Percentiles rank a stretch among this genome's conserved stretches.
Conservation (phyloP, 305 asterid species). For the Fraxinus xanthoxyloides region DNA sequence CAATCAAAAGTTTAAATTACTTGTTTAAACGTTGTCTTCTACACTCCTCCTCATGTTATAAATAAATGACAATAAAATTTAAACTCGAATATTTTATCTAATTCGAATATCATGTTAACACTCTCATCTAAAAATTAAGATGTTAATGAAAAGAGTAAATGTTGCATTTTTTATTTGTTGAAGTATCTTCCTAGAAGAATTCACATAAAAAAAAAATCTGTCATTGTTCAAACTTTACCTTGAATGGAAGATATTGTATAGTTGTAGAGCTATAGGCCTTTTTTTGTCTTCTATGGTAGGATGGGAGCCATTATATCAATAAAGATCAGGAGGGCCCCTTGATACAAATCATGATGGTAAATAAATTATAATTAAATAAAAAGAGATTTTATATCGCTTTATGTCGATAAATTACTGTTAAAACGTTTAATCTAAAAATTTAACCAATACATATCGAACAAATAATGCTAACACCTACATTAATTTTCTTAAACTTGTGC, state of each 20-base stretch:
- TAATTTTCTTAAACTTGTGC: no score
- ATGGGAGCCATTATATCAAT: not conserved
- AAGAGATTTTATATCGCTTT: not conserved
- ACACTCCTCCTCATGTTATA: constrained; percentile 8
- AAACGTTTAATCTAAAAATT: not conserved
- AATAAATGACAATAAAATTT: no score
- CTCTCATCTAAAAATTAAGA: not conserved
- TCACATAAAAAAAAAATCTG: not conserved
- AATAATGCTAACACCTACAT: not conserved
- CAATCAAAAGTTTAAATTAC: no score
- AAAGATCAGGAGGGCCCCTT: no score
- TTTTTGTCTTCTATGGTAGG: no score
- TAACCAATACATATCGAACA: not conserved
- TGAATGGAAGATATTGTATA: not conserved
- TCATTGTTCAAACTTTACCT: not conserved
- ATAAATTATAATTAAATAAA: not conserved
- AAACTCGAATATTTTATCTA: no score
- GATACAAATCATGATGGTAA: not conserved
- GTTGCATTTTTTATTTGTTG: not conserved
- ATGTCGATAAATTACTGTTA: not conserved
- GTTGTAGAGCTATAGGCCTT: not conserved
- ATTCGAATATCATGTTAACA: not conserved
- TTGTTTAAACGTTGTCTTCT: not conserved
- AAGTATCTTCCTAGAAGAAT: not conserved
- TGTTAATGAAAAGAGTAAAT: not conserved